Conservation (phyloP, 2,329 filamentous ascomycete species). For the Aspergillus sp. region DNA sequence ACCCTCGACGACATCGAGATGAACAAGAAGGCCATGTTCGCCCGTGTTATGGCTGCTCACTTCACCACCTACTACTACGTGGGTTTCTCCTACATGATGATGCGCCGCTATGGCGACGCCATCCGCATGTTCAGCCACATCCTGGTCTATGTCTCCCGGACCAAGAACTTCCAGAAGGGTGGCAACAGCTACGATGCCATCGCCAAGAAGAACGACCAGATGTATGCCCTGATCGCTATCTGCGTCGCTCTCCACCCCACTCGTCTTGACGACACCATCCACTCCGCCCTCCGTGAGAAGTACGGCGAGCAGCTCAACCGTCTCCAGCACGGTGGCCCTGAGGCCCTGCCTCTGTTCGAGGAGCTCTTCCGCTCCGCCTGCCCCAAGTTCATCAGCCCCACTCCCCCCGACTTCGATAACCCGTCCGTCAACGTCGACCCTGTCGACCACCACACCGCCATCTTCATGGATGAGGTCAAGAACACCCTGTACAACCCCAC, state of each 20-base stretch:
- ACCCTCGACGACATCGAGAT: slow-evolving; percentile 99
- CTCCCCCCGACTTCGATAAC: slow-evolving; percentile 96
- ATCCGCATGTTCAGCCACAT: slow-evolving; percentile 99
- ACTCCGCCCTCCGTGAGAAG: slow-evolving; percentile 96
- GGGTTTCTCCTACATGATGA: slow-evolving; percentile 99
- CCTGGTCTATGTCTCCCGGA: slow-evolving; percentile 95
- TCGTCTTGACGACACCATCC: slow-evolving; percentile 96
- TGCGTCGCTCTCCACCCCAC: slow-evolving; percentile 98
- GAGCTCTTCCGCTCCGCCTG: slow-evolving; percentile 97
- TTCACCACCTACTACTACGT: slow-evolving; percentile 99
- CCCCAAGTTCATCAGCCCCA: slow-evolving; percentile 99
- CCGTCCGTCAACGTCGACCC: slow-evolving; percentile 94
- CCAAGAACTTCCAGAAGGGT: slow-evolving; percentile 99
- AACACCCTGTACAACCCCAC: slow-evolving; percentile 98
- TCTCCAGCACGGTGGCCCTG: slow-evolving; percentile 92
- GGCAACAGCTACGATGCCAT: slow-evolving; percentile 87
- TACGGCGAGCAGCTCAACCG: slow-evolving; percentile 97
- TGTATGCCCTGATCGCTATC: slow-evolving; percentile 98
- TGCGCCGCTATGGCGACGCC: slow-evolving; percentile 97
- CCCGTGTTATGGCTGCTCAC: slow-evolving; percentile 97
- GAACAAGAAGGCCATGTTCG: slow-evolving; percentile 99
- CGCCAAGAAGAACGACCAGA: slow-evolving; percentile 99
- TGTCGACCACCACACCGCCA: slow-evolving; percentile 90
- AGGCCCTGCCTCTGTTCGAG: slow-evolving; percentile 94
- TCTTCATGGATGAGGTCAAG: slow-evolving; percentile 99